Percentiles rank a stretch among this genome's conserved stretches.
These are phyloP conservation scores for Inga oerstediana DNA, from an alignment of 306 rosid species.

Conservation along the genomic window DNA sequence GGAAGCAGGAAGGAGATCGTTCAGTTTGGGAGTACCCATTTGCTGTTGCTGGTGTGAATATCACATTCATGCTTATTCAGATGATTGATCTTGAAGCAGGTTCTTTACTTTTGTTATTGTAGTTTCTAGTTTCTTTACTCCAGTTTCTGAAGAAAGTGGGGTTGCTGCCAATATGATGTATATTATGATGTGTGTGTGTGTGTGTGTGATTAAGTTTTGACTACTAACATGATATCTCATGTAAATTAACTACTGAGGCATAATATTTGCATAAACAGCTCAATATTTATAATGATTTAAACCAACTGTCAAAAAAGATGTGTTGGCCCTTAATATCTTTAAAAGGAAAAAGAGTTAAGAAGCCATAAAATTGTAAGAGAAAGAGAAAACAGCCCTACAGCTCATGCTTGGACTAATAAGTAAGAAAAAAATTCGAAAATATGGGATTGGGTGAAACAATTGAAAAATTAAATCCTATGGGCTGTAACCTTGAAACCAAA, in stretches of 20 bases:
- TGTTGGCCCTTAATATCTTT: neutral
- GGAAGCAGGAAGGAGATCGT: conserved; percentile 97
- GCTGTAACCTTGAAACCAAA: neutral
- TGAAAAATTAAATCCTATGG: neutral
- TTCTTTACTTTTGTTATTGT: conserved; percentile 38
- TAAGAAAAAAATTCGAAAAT: too few relatives aligned
- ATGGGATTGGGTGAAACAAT: neutral
- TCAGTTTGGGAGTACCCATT: conserved; percentile 99
- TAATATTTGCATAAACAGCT: neutral
- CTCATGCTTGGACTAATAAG: neutral
- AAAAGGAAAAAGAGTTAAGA: neutral
- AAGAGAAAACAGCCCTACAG: neutral
- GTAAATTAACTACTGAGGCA: neutral
- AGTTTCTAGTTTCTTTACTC: neutral
- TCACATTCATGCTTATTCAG: conserved; percentile 98
- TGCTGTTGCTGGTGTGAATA: conserved; percentile 99
- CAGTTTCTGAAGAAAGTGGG: neutral
- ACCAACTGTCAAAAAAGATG: neutral
- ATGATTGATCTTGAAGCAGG: conserved; percentile 99
- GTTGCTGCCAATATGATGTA: neutral
- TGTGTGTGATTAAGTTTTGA: neutral
- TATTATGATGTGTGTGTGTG: too few relatives aligned
- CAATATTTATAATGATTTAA: neutral
- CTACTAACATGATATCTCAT: neutral
- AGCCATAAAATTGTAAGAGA: neutral